These are phyloP conservation scores for Thuidium tamariscinum DNA, from an alignment of 225 moss, liverwort and hornwort genomes.

Conservation along the genomic window DNA sequence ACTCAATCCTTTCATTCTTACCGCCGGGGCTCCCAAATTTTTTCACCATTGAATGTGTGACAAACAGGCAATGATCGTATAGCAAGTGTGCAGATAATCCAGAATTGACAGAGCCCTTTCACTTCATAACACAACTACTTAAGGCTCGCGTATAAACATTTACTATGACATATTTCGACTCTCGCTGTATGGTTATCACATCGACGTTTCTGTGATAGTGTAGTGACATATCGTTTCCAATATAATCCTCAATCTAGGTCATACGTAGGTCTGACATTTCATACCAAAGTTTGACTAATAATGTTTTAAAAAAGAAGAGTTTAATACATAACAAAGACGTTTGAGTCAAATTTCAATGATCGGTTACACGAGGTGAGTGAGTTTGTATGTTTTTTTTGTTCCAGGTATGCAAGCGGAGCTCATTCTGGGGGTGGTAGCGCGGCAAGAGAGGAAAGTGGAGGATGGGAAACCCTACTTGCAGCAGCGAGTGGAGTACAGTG, in stretches of 20 bases:
- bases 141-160: no score
- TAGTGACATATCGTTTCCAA: no score
- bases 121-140: not conserved
- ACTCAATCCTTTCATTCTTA: not conserved
- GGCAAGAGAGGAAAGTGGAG: constrained; percentile 20
- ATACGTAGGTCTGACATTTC: not conserved
- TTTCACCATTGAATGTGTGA: not conserved
- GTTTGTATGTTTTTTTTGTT: not conserved
- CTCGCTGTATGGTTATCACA: not conserved
- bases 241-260: not conserved
- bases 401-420: constrained; percentile 82
- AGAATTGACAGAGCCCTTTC: not conserved
- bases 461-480: constrained; percentile 67
- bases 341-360: not conserved
- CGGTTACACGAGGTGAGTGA: not conserved
- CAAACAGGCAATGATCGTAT: not conserved
- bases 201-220: not conserved
- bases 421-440: constrained; percentile 74
- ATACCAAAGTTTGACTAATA: not conserved
- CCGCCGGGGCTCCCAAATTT: not conserved
- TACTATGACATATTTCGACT: not conserved
- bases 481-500: constrained; percentile 84
- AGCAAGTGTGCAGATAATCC: not conserved
- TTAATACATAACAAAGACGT: not conserved
- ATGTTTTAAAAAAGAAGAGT: not conserved